Evolutionary conservation across 176 grass and related monocot species (phyloP), one percentile per base, ranked within the genome.

Genomic region (Oryza rufipogon): DNA sequence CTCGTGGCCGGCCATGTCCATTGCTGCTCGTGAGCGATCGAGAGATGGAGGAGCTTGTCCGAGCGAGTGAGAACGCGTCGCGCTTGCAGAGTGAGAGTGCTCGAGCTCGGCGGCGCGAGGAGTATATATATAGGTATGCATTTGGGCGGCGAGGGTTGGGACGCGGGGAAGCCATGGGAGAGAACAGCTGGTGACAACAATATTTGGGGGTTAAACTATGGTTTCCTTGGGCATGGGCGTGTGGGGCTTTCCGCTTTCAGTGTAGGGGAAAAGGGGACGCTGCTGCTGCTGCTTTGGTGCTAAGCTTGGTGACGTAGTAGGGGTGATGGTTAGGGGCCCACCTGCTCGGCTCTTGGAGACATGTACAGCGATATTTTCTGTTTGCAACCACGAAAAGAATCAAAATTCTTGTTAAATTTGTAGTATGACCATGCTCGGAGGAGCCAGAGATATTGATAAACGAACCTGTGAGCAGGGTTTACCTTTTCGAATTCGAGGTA

Each of bases 101-200:
- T 7, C 6, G 39, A 7, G 49, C 25, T 13, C 34, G 32, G 25
- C 4, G 26, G 66, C 15, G 67, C 15, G 63, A 2, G 14, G 39
- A 11, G 30, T 80, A 85, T 89, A 41, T 89, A 41, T 89, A 89
- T 89, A 89, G 77, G 76, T 89, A 80, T 80, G 70, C 26, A 9
- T 51, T 47, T 34, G 48, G 74, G 60, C 4, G 49, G 33, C 7
- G 39, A 32, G 54, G 52, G 71, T 66, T 22, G 9, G 9, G 23
- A 88, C 81, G 81, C 87, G 81, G 61, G 56, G 14, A 39, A 7
- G 38, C 41, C 86, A 49, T 68, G 20, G 68, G 66, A 39, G 12
- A 23, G 22, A 16, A 80, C 76, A 85, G 63, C 82, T 89, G 77
- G 77, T 16, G 75, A 67, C 67, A 23, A 38, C 10, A 15, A 12